Percentiles rank a stretch among this genome's conserved stretches.
phyloP scores from a whole-genome alignment of 495 filamentous ascomycete genomes.

The Geopyxis carbonaria region DNA sequence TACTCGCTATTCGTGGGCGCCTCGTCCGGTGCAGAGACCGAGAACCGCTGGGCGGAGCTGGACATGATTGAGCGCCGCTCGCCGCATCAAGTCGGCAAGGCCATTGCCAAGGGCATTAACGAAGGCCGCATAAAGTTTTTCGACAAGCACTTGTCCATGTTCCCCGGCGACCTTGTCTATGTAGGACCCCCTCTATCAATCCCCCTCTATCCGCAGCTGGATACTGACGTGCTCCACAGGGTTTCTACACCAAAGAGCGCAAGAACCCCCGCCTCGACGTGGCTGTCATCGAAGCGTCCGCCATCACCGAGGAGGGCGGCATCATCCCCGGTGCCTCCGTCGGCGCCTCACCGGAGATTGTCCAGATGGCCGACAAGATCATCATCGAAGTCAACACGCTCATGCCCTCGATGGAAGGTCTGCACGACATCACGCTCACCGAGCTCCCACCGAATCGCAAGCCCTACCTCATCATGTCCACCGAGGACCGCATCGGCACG shows the following conservation, averaged over 20 bases:
- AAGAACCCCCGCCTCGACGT: conserved; percentile 60
- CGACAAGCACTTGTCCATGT: conserved; percentile 87
- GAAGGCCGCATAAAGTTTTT: conserved; percentile 80
- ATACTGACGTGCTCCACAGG: conserved; percentile 27
- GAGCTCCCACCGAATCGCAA: conserved; percentile 66
- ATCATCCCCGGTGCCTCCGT: conserved; percentile 81
- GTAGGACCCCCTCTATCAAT: conserved; percentile 29
- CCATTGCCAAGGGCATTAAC: conserved; percentile 83
- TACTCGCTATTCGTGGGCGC: conserved; percentile 82
- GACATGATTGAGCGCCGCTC: conserved; percentile 79
- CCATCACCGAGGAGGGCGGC: conserved; percentile 82
- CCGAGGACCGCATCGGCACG: conserved; percentile 65
- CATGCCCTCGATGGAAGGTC: conserved; percentile 66
- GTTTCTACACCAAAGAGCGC: conserved; percentile 67
- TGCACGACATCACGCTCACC: conserved; percentile 82
- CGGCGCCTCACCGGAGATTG: conserved; percentile 67
- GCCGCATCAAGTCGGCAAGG: conserved; percentile 84
- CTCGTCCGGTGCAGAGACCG: conserved; percentile 75
- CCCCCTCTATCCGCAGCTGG: background rate
- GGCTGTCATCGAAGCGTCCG: conserved; percentile 70
- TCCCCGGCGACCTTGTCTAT: conserved; percentile 72
- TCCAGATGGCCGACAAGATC: conserved; percentile 83
- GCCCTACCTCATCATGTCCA: conserved; percentile 69
- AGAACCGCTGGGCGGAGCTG: conserved; percentile 70
- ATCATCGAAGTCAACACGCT: conserved; percentile 89